phyloP scores from a whole-genome alignment of 345 rosid genomes.

The Rhizophora apiculata region DNA sequence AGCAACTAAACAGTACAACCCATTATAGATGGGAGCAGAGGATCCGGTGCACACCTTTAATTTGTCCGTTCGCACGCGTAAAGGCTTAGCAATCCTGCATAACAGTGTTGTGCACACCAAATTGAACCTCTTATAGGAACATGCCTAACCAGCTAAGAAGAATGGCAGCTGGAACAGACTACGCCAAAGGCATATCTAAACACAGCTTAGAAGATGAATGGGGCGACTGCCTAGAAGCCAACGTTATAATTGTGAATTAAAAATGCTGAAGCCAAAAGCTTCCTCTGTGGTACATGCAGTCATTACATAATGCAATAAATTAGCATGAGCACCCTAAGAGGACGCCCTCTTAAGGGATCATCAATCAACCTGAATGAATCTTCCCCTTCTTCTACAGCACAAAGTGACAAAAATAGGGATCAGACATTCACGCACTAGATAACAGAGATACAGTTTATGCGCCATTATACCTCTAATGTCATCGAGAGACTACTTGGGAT shows the following conservation, averaged over 20 bases:
- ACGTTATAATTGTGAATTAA: too few species aligned
- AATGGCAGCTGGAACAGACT: constrained; percentile 5
- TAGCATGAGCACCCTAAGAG: constrained; percentile 3
- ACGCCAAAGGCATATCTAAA: neutral
- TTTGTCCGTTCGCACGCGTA: too few species aligned
- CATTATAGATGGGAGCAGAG: too few species aligned
- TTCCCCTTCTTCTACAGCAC: constrained; percentile 14
- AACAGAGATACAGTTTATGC: constrained; percentile 1
- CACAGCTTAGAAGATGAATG: neutral
- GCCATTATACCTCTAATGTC: constrained; percentile 28
- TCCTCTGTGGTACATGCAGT: neutral
- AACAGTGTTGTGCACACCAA: too few species aligned
- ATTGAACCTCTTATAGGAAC: neutral
- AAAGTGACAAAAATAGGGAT: neutral
- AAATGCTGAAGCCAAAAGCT: neutral
- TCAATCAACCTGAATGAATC: constrained; percentile 10
- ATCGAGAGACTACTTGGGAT: constrained; percentile 31
- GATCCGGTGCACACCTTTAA: too few species aligned
- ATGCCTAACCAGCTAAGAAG: constrained; percentile 11
- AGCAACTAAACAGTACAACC: too few species aligned
- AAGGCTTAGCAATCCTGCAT: too few species aligned
- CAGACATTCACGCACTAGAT: constrained; percentile 1
- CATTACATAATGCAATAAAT: neutral
- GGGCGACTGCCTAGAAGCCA: neutral
- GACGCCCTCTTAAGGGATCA: neutral